Evolutionary conservation across 2,329 filamentous ascomycete genomes (phyloP), one percentile per base, ranked within the genome.

Genomic region (Ophiostoma sp.): DNA sequence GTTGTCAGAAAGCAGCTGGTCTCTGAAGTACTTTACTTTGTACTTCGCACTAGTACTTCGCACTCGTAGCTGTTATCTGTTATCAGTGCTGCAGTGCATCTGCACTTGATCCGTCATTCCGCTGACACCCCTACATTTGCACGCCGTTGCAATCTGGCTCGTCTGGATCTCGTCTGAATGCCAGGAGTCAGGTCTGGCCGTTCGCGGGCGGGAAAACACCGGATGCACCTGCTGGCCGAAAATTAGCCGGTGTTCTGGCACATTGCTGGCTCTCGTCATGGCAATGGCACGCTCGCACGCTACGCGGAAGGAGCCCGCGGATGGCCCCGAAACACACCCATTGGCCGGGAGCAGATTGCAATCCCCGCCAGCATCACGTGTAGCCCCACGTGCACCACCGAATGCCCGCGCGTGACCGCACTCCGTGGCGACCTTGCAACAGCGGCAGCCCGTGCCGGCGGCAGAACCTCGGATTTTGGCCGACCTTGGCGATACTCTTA

Each of bases 401-500:
- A 8, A 9, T 3, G 9, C 17, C 52, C 11, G 33, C 52, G n/a
- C 69, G 39, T 70, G 69, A 45, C 33, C 52, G n/a, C 17, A 25
- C 3, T 2, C n/a, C 36, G 52, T n/a, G 25, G 15, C 48, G 66
- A 9, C 28, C 17, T 52, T 69, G 66, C 31, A 11, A 17, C 25
- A 55, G 12, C 69, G 72, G 69, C n/a, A 50, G 36, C n/a, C 45
- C 70, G 73, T 33, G 70, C 73, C 73, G 69, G 33, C 75, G 73
- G 63, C 55, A 75, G 69, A 73, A 70, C 72, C 55, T 71, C 72
- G 71, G 69, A 33, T 59, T 55, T 55, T 36, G 57, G n/a, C 59
- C 31, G 59, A 25, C 28, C 31, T 66, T 66, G 42, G 57, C 31
- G 22, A 28, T 59, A 15, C 22, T 15, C 15, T 36, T 59, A 19